Evolutionary conservation across 495 filamentous ascomycete species (phyloP), one percentile per base, ranked within the genome.

Genomic region (Podospora fimiseda): DNA sequence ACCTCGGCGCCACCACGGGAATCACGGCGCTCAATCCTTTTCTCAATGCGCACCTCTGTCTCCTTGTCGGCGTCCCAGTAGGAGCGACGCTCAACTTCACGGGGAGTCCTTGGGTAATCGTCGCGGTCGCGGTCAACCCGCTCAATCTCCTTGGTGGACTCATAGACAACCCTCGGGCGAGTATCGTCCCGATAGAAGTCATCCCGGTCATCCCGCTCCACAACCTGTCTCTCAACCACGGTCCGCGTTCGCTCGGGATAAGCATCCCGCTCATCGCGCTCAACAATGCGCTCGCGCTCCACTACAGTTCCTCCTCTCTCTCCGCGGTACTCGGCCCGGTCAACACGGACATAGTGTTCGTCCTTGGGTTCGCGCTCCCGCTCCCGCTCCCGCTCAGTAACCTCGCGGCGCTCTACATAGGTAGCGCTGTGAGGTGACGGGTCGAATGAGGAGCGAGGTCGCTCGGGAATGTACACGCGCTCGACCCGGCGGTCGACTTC

Each of bases 401-500:
- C 43, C 54, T 60, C 30, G 2, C 55, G 60, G 56, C 58, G 50
- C 53, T 65, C 55, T 16, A 62, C 50, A 18, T 77, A 69, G 22
- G 68, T 61, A 22, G 69, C 65, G 53, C 69, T 62, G 46, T 60
- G 66, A 48, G 66, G 62, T 2, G 59, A 58, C 14, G 68, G 64
- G 36, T 78, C 74, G 19, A 69, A 57, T 13, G 68, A 65, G 8
- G 75, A 74, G 43, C 70, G 63, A 18, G 74, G 73, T 21, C 70
- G 68, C 51, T 79, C 75, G 16, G 74, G 72, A 30, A 70, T 60
- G 30, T 70, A 67, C 40, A 61, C 59, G 51, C 73, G 66, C 52
- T 77, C 73, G 44, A 65, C 53, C 42, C 66, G 70, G 36, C 74
- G 73, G 55, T 79, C 77, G 24, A 75, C 59, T 40, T 78, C 76